Evolutionary conservation across 768 basidiomycete genomes (phyloP), one percentile per base, ranked within the genome.

Genomic region (Lanmaoa rubissima): DNA sequence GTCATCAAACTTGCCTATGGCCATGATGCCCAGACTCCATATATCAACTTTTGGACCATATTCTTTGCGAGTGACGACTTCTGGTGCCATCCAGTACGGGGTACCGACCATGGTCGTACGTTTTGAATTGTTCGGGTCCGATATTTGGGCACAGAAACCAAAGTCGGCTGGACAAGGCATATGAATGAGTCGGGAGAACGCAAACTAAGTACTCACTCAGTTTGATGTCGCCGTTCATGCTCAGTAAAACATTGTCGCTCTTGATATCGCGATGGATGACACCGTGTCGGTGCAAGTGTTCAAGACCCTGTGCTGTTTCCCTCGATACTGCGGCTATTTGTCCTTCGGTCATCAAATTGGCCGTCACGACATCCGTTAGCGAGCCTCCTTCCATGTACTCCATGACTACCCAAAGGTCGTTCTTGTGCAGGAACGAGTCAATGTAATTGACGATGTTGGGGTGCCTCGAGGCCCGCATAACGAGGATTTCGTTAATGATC

Each of bases 401-500:
- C 97, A 99, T 98, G 54, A 98, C 94, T 39, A 99, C 94, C 97
- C 97, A 98, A 4, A 99, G 80, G 68, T 98, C 97, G 71, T 96
- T 97, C 80, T 92, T 94, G 79, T 96, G 85, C 41, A 98, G 75
- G 83, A 98, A 99, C 3, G 94, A 96, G 71, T 99, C 97, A 68
- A 98, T 98, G 76, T 94, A 99, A 72, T 99, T 98, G 77, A 99
- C 96, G 64, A 98, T 98, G 70, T 99, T 99, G n/a, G 94, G 94
- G 71, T 98, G 95, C 36, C 92, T 82, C 17, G 91, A 92, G 24
- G 93, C 87, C 24, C 95, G 91, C 97, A 99, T 98, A 69, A 98
- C 97, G 61, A 99, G 85, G 63, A 98, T 98, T 75, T 99, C 97
- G 74, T 99, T 98, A 78, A 99, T 98, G 78, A 99, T 98, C 48